Percentiles rank a stretch among this genome's conserved stretches.
These are phyloP conservation scores for Avena eriantha DNA, from an alignment of 176 grass and related monocot genomes.

Conservation along the genomic window DNA sequence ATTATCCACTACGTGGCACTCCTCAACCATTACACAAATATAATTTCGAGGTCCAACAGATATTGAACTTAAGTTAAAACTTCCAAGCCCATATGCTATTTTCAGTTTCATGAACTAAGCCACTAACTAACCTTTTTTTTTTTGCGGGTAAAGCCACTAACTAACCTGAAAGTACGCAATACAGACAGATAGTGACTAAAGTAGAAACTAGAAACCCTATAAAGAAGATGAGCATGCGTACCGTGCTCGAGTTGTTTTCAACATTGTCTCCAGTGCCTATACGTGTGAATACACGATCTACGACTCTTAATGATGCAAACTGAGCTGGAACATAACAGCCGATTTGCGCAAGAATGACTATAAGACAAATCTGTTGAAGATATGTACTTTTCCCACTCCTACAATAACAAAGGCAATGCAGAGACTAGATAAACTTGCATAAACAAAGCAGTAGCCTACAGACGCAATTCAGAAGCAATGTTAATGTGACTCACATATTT, in stretches of 20 bases:
- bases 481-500: constrained; percentile 79
- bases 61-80: neutral
- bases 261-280: constrained; percentile 82
- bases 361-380: constrained; percentile 97
- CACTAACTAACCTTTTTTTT: constrained; percentile 11
- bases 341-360: constrained; percentile 91
- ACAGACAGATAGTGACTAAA: neutral
- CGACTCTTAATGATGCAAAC: constrained; percentile 88
- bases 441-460: constrained; percentile 36
- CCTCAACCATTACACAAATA: neutral
- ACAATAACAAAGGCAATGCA: constrained; percentile 47
- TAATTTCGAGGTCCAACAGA: neutral
- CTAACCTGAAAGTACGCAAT: constrained; percentile 17
- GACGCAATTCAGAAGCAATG: constrained; percentile 37
- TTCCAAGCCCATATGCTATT: neutral
- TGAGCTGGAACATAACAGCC: constrained; percentile 94
- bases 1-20: neutral
- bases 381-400: constrained; percentile 99
- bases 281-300: constrained; percentile 92
- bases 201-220: constrained; percentile 22
- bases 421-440: constrained; percentile 36
- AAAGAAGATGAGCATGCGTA: constrained; percentile 36
- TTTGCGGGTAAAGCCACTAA: neutral
- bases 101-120: neutral
- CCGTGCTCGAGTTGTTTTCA: constrained; percentile 94